Evolutionary conservation across 495 filamentous ascomycete genomes (phyloP), one percentile per base, ranked within the genome.

Genomic region (Aspergillus nanangensis): DNA sequence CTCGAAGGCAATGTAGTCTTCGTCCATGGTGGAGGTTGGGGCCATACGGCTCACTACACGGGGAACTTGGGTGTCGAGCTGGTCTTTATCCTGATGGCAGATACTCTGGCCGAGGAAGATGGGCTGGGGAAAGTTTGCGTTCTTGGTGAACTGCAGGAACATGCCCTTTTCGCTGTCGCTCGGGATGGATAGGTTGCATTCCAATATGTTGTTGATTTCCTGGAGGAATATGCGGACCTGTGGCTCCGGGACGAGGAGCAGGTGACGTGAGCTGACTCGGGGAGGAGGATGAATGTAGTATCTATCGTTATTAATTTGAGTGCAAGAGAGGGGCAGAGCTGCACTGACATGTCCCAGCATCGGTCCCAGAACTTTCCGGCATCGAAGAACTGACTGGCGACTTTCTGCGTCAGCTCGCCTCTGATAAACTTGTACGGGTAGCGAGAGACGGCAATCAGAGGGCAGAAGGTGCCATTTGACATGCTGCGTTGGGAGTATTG

Each of bases 311-410:
- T 31, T 25, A 38, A 20, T 35, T 15, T 22, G 17, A 31, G 14
- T 24, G 1, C 18, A 21, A 4, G 31, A 34, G 1, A 35, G 31
- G 19, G 5, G 8, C 19, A 32, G n/a, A 27, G 21, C 14, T 21
- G 9, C 5, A 79, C 83, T 78, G 69, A 94, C 88, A 93, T 50
- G 47, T 89, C 83, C 89, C 88, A 95, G 29, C 63, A 47, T 2
- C 78, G 71, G 2, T 74, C 52, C 51, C 81, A 80, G 50, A 86
- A 74, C 22, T 80, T 77, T 8, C 71, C 65, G 0, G 52, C 62
- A 34, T 84, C 81, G 50, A 83, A 83, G 51, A 79, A 82, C 3
- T 40, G 51, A 17, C 66, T 63, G 45, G 83, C 69, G 45, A 81
- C 76, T 7, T 52, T 52, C 55, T 76, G 57, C 8, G 63, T 58